Conservation (phyloP, 2,329 filamentous ascomycete species). For the Samsoniella hepiali region DNA sequence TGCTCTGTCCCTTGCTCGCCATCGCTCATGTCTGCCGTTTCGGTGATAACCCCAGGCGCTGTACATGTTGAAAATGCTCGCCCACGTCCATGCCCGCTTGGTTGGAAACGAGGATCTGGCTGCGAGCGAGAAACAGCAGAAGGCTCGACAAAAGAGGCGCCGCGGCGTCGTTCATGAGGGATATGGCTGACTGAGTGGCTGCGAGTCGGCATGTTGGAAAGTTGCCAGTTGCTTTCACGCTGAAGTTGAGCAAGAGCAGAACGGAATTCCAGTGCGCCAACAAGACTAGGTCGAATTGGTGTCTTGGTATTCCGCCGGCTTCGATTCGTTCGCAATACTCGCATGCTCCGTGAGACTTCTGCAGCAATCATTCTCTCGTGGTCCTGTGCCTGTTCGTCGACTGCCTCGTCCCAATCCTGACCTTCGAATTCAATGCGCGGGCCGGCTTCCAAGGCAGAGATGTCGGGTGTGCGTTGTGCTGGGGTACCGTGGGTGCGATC, state of each 20-base stretch:
- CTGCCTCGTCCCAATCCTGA: slow-evolving; percentile 36
- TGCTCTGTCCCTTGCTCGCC: not conserved
- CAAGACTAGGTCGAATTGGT: slow-evolving; percentile 85
- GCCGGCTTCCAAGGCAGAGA: slow-evolving; percentile 43
- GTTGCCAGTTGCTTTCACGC: slow-evolving; percentile 72
- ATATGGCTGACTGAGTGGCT: slow-evolving; percentile 44
- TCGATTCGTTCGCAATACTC: slow-evolving; percentile 67
- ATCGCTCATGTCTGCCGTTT: slow-evolving; percentile 8
- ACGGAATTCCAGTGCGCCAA: slow-evolving; percentile 90
- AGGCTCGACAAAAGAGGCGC: slow-evolving; percentile 28
- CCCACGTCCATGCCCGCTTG: slow-evolving; percentile 15
- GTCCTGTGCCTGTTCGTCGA: slow-evolving; percentile 47
- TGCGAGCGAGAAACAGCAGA: slow-evolving; percentile 14
- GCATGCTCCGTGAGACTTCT: slow-evolving; percentile 91
- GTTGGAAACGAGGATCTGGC: slow-evolving; percentile 4
- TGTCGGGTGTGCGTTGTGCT: slow-evolving; percentile 31
- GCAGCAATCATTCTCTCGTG: slow-evolving; percentile 67
- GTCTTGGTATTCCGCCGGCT: slow-evolving; percentile 71
- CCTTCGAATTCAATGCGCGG: slow-evolving; percentile 48
- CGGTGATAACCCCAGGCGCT: slow-evolving; percentile 6
- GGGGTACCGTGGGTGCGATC: slow-evolving; percentile 23
- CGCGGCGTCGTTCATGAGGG: slow-evolving; percentile 25
- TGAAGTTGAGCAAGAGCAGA: slow-evolving; percentile 86
- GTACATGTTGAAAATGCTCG: slow-evolving; percentile 12
- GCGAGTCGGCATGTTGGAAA: slow-evolving; percentile 64